Percentiles rank a stretch among this genome's conserved stretches.
phyloP scores from a whole-genome alignment of 148 eudicot genomes.

The Rhododendron ferrugineum region DNA sequence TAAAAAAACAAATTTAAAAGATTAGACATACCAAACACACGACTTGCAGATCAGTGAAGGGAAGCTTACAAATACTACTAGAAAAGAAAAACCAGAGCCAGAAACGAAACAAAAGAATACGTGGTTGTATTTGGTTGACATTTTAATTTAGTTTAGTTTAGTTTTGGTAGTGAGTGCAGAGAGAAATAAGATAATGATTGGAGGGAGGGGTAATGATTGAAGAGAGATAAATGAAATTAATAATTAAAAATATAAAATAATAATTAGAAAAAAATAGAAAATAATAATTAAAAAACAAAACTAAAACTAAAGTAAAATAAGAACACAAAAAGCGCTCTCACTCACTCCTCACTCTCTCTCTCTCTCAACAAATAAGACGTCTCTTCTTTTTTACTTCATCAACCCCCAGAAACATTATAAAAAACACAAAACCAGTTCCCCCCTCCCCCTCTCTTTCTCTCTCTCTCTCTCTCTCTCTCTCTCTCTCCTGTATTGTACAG shows the following conservation, averaged over 20 bases:
- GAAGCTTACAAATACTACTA: background rate
- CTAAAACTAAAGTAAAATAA: too few relatives aligned
- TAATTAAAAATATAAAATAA: too few relatives aligned
- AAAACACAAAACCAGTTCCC: slow-evolving; percentile 13
- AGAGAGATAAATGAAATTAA: too few relatives aligned
- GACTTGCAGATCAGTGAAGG: background rate
- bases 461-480: background rate
- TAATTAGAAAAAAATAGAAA: too few relatives aligned
- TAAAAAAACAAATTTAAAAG: background rate
- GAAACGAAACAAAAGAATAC: background rate
- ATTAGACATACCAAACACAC: background rate
- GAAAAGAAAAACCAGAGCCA: background rate
- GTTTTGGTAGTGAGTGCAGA: too few relatives aligned
- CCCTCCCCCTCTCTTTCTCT: background rate
- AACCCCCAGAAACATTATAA: slow-evolving; percentile 6
- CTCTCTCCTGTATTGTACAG: background rate
- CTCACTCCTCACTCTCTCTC: slow-evolving; percentile 3
- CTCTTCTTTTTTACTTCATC: slow-evolving; percentile 7
- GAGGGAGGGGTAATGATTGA: too few relatives aligned
- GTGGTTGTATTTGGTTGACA: too few relatives aligned
- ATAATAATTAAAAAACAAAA: too few relatives aligned
- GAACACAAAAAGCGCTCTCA: too few relatives aligned
- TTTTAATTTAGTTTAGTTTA: too few relatives aligned
- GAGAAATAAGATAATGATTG: too few relatives aligned
- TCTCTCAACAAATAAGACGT: slow-evolving; percentile 6